Percentiles rank a stretch among this genome's conserved stretches.
Evolutionary conservation across 352 stramenopile genomes (phyloP).

Genomic region (Phytopythium delawarense): DNA sequence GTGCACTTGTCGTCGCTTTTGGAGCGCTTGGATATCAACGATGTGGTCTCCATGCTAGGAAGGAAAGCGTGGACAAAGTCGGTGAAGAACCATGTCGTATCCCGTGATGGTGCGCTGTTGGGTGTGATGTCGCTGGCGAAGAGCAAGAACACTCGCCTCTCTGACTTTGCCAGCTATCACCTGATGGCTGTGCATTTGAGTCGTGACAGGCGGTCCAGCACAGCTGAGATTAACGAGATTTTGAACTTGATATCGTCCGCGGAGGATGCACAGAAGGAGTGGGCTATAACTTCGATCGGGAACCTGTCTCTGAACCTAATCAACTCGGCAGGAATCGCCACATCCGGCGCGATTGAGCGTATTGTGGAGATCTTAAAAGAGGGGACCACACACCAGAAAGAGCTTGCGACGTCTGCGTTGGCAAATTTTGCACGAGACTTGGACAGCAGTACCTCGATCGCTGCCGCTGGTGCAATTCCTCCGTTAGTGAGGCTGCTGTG

Average conservation of each 20-base stretch:
- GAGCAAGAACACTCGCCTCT: background rate
- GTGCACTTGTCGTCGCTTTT: slow-evolving; percentile 1
- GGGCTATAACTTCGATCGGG: background rate
- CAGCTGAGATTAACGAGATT: background rate
- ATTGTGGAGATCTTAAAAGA: no score
- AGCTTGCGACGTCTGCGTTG: no score
- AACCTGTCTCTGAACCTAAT: no score
- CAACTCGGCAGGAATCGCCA: background rate
- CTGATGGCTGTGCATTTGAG: background rate
- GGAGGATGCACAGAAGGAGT: background rate
- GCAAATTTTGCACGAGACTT: no score
- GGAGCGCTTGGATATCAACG: background rate
- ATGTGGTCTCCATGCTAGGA: background rate
- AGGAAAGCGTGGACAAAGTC: background rate
- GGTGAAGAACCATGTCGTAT: background rate
- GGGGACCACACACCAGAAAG: no score
- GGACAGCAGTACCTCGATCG: no score
- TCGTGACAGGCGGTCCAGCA: background rate
- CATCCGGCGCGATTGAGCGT: no score
- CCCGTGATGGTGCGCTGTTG: background rate
- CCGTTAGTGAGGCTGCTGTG: no score
- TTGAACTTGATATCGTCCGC: background rate
- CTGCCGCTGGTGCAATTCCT: no score
- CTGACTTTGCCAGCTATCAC: background rate
- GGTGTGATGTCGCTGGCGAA: background rate